Conservation (phyloP, 148 eudicot genomes). For the Nyssa sinensis region DNA sequence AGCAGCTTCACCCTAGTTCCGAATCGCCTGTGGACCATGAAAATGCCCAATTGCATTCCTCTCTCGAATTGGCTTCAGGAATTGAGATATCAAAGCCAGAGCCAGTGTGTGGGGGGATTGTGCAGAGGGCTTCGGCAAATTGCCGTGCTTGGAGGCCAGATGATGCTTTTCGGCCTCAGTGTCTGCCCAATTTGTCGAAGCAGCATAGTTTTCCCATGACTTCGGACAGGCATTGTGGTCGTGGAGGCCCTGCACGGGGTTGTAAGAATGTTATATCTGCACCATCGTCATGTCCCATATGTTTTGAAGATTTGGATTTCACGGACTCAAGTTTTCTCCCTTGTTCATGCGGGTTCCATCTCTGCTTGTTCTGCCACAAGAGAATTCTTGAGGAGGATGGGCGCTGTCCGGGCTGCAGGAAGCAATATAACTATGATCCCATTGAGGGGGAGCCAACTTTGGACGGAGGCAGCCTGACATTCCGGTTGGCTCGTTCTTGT, state of each 20-base stretch:
- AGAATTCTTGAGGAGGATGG: constrained; percentile 83
- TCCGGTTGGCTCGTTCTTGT: constrained; percentile 67
- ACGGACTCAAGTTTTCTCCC: constrained; percentile 93
- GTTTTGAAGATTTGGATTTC: constrained; percentile 84
- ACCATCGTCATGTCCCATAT: constrained; percentile 74
- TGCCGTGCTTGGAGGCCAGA: constrained; percentile 77
- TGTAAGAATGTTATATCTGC: constrained; percentile 33
- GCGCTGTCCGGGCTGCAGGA: constrained; percentile 97
- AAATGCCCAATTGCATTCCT: constrained; percentile 17
- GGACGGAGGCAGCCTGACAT: constrained; percentile 46
- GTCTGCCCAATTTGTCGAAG: constrained; percentile 73
- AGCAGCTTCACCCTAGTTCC: constrained; percentile 19
- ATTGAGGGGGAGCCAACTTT: constrained; percentile 50
- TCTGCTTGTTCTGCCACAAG: constrained; percentile 97
- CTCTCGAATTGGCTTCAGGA: constrained; percentile 9
- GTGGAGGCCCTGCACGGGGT: constrained; percentile 50
- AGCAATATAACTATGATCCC: constrained; percentile 59
- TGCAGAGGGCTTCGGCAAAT: constrained; percentile 25
- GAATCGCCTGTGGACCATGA: constrained; percentile 23
- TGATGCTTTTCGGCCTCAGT: constrained; percentile 81
- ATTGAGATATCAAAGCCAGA: constrained; percentile 20
- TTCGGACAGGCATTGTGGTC: constrained; percentile 38
- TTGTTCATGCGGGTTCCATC: constrained; percentile 81
- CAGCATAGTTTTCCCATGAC: constrained; percentile 70
- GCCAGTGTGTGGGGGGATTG: constrained; percentile 28